phyloP scores from a whole-genome alignment of 176 grass and related monocot species.

The Paspalum vaginatum region DNA sequence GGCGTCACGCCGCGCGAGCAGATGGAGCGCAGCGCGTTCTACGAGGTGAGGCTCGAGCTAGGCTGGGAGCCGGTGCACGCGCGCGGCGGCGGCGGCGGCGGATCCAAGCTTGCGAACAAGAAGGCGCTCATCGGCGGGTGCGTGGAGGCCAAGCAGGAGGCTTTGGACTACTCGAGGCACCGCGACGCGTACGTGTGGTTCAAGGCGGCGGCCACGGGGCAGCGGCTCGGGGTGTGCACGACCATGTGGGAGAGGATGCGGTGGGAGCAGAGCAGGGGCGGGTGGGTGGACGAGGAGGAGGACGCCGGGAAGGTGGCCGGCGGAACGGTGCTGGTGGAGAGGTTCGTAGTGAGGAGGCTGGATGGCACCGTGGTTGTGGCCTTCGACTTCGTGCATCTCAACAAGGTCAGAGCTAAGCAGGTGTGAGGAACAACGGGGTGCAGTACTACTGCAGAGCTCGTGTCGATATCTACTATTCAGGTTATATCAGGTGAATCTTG shows the following conservation, averaged over 20 bases:
- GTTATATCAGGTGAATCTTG: no score
- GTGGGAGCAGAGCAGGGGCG: conserved; percentile 44
- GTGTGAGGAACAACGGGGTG: not conserved
- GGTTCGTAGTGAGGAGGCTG: conserved; percentile 44
- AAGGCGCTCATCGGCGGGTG: conserved; percentile 42
- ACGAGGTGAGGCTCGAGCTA: conserved; percentile 56
- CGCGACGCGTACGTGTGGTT: conserved; percentile 57
- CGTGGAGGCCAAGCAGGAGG: not conserved
- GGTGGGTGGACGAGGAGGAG: conserved; percentile 41
- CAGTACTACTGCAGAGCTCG: no score
- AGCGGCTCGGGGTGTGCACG: conserved; percentile 30
- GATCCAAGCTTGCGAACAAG: not conserved
- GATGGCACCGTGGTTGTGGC: conserved; percentile 41
- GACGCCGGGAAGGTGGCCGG: not conserved
- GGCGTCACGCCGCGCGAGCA: conserved; percentile 22
- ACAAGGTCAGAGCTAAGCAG: conserved; percentile 34
- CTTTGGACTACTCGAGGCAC: not conserved
- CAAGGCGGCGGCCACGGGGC: not conserved
- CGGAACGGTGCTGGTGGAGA: conserved; percentile 38
- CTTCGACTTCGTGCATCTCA: conserved; percentile 41
- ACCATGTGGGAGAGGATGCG: conserved; percentile 56
- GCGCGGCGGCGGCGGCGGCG: not conserved
- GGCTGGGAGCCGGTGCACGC: conserved; percentile 43
- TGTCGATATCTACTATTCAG: no score
- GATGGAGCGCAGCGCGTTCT: conserved; percentile 51